Percentiles rank a stretch among this genome's conserved stretches.
Evolutionary conservation across 768 basidiomycete species (phyloP).

Genomic region (Cantharellus anzutake): DNA sequence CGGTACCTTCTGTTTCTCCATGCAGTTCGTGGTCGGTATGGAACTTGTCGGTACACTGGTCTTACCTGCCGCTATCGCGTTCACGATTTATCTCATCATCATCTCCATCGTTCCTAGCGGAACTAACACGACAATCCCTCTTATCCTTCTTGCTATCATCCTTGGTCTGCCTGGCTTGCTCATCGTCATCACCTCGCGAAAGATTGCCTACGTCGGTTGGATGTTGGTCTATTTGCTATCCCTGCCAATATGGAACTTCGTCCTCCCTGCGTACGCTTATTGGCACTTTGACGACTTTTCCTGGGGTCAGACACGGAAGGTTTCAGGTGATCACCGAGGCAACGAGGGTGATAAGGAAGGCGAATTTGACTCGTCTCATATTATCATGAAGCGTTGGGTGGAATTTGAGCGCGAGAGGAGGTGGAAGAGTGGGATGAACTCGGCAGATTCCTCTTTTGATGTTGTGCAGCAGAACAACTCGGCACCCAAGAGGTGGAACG

Average conservation of each 20-base stretch:
- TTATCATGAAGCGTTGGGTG: constrained; percentile 98
- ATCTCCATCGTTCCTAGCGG: constrained; percentile 68
- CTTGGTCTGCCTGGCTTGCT: constrained; percentile 90
- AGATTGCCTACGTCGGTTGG: constrained; percentile 91
- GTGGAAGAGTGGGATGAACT: constrained; percentile 77
- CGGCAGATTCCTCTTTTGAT: constrained; percentile 60
- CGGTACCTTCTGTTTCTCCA: constrained; percentile 99
- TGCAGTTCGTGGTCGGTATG: constrained; percentile 99
- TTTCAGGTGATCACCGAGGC: constrained; percentile 48
- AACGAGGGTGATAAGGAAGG: constrained; percentile 88
- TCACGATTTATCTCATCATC: constrained; percentile 88
- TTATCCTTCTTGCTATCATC: constrained; percentile 82
- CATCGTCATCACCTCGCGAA: constrained; percentile 90
- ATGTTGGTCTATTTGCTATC: constrained; percentile 88
- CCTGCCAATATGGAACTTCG: constrained; percentile 91
- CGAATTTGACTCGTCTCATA: constrained; percentile 89
- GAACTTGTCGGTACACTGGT: constrained; percentile 93
- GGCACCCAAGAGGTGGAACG: constrained; percentile 31
- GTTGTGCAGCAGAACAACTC: constrained; percentile 20
- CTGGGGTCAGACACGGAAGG: constrained; percentile 86
- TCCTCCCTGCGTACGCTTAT: constrained; percentile 90
- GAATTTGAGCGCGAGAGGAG: constrained; percentile 93
- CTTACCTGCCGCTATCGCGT: constrained; percentile 89
- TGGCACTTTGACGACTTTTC: constrained; percentile 99
- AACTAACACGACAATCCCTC: constrained; percentile 56